Evolutionary conservation across 352 stramenopile species (phyloP), one percentile per base, ranked within the genome.

Genomic region (Ophiocytium majus): DNA sequence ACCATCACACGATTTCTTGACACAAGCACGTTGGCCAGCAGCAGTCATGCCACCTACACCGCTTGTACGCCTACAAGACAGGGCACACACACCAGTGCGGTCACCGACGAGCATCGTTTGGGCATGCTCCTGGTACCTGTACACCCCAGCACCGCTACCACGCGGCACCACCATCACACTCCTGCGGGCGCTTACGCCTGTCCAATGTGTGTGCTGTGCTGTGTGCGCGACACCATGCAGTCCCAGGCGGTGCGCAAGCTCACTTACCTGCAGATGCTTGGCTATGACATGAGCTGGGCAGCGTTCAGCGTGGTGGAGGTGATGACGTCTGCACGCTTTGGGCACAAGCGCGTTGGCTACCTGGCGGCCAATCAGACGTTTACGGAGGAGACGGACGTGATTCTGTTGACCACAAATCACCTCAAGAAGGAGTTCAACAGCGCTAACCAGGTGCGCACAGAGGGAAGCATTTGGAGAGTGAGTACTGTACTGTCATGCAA

Each of bases 331-430:
- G 86, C 85, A 79, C 89, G 93, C 14, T 99, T 99, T 90, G 93
- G 94, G 17, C 94, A 98, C 89, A 99, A 99, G 90, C 92, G 97
- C 63, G 95, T 99, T 76, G 97, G 97, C 9, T 98, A 98, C 90
- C 93, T 98, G 37, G 95, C 95, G 0, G 95, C 96, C 9, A 96
- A 93, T 82, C 96, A 91, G 76, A 91, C 94, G 89, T 98, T 99
- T 90, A 97, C 94, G 86, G 95, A 98, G 91, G 93, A 95, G 37
- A 99, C 96, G 19, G 97, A 99, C 82, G 96, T 99, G 9, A 96
- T 99, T 80, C 89, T 99, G 79, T 92, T 99, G 1, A 98, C 96
- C 50, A 99, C 97, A 1, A 99, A 99, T 90, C 89, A 99, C 64
- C 92, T 99, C 35, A 98, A 99, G 90, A 99, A 99, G 90, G 97